Base-by-base conservation (phyloP, 148 eudicot species). In the Vaccinium darrowii region DNA sequence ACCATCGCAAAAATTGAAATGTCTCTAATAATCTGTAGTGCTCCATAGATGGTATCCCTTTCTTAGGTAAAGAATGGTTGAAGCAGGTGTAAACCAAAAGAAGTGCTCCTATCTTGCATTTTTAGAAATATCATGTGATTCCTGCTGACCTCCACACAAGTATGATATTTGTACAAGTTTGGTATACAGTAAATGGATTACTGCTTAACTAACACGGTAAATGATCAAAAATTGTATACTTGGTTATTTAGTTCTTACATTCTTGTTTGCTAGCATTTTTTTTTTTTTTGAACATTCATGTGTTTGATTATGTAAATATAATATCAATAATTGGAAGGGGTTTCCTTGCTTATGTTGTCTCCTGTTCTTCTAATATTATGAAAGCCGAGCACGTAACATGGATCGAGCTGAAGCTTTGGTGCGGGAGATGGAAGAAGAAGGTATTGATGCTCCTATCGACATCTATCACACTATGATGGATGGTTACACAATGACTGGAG, bases 401-500 rank as follows among this genome's bases (percentile, higher is more conserved):
- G 94, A 90, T 33, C 90, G 86, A 84, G 99, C 99, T 80, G 99
- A 97, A 93, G 93, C 89, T 65, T 94, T 95, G 87, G 98, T 97
- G 79, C 94, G 96, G 90, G 99, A 97, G 89, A 97, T 95, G 99
- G 99, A 97, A 89, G 98, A 95, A 88, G 95, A 93, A 88, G 99
- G 99, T 86, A 93, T 97, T 85, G 99, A 97, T 91, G 99, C 98
- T 82, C 91, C 97, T 54, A 90, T 94, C 77, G 97, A 92, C 88
- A 95, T 94, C 88, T 97, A 97, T 85, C 99, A 97, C 81, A 94
- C 93, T 33, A 97, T 97, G 99, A 97, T 97, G 98, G 97, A 95
- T 91, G 99, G 99, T 72, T 97, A 97, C 88, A 93, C 98, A 75
- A 95, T 94, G 96, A 87, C 89, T 88, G 92, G 93, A 23, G 90